phyloP scores from a whole-genome alignment of 768 basidiomycete species.

The Cystofilobasidium bisporidii region DNA sequence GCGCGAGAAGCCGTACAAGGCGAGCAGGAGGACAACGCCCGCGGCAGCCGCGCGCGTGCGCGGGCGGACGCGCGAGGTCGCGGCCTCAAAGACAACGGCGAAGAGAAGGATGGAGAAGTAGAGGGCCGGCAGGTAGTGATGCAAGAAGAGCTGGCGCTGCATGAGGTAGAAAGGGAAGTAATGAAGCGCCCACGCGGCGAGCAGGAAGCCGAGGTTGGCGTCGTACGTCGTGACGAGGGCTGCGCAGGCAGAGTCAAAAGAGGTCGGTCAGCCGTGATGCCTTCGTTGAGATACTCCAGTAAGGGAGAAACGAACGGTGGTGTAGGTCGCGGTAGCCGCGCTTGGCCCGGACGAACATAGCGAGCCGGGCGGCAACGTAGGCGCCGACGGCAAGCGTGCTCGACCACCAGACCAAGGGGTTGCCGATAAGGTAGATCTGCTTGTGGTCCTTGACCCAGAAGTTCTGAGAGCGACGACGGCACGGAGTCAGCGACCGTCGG shows the following conservation, averaged over 20 bases:
- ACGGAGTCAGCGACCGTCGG: background rate
- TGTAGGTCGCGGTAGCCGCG: slow-evolving; percentile 87
- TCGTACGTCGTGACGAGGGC: slow-evolving; percentile 90
- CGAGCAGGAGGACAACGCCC: slow-evolving; percentile 56
- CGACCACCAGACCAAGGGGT: slow-evolving; percentile 86
- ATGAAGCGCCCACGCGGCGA: slow-evolving; percentile 83
- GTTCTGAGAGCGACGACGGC: slow-evolving; percentile 50
- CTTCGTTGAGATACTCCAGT: too few species aligned
- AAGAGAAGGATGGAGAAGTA: slow-evolving; percentile 57
- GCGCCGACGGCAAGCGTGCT: slow-evolving; percentile 60
- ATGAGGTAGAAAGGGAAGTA: slow-evolving; percentile 97
- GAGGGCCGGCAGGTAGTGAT: slow-evolving; percentile 96
- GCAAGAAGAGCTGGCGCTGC: slow-evolving; percentile 91
- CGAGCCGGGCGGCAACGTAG: slow-evolving; percentile 60
- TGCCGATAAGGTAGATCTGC: slow-evolving; percentile 92
- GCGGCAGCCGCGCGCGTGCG: slow-evolving; percentile 71
- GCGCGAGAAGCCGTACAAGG: slow-evolving; percentile 59
- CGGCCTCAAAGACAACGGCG: slow-evolving; percentile 70
- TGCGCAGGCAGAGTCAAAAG: slow-evolving; percentile 37
- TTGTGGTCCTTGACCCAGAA: slow-evolving; percentile 97
- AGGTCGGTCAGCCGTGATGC: background rate
- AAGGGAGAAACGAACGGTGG: slow-evolving; percentile 57
- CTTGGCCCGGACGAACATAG: slow-evolving; percentile 79
- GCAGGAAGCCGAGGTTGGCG: slow-evolving; percentile 76
- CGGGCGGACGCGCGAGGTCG: slow-evolving; percentile 68